A percentile compares a stretch with the other conserved stretches of the same genome.
Evolutionary conservation across 805 yeast species (phyloP).

Genomic region (Barnettozyma vustinii): DNA sequence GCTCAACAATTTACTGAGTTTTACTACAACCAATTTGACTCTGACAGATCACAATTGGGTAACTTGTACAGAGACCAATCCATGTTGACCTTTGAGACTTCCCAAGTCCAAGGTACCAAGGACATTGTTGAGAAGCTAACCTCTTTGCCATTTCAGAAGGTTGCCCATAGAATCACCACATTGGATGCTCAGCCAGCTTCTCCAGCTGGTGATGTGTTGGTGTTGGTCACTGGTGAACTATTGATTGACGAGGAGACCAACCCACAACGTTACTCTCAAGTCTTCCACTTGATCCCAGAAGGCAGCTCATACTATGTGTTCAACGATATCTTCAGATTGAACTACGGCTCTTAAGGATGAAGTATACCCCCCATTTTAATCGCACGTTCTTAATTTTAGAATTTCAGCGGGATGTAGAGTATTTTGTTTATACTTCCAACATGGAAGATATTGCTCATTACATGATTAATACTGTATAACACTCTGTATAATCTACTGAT

Average conservation of each 20-base stretch:
- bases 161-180: constrained; percentile 88
- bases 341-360: constrained; percentile 52
- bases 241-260: constrained; percentile 88
- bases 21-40: constrained; percentile 92
- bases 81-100: constrained; percentile 94
- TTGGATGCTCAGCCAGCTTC: constrained; percentile 98
- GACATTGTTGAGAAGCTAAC: constrained; percentile 88
- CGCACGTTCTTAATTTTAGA: neutral
- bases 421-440: neutral
- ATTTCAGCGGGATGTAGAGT: neutral
- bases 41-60: constrained; percentile 88
- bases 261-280: constrained; percentile 95
- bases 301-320: constrained; percentile 87
- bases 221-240: constrained; percentile 96
- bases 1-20: constrained; percentile 85
- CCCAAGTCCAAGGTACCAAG: constrained; percentile 92
- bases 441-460: no score
- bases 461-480: no score
- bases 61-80: constrained; percentile 94
- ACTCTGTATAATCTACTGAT: no score
- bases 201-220: constrained; percentile 86
- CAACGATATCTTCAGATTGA: constrained; percentile 95
- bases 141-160: constrained; percentile 87
- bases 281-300: constrained; percentile 94
- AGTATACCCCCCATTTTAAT: neutral